Evolutionary conservation across 352 stramenopile species (phyloP), one percentile per base, ranked within the genome.

Genomic region (Plasmopara viticola): DNA sequence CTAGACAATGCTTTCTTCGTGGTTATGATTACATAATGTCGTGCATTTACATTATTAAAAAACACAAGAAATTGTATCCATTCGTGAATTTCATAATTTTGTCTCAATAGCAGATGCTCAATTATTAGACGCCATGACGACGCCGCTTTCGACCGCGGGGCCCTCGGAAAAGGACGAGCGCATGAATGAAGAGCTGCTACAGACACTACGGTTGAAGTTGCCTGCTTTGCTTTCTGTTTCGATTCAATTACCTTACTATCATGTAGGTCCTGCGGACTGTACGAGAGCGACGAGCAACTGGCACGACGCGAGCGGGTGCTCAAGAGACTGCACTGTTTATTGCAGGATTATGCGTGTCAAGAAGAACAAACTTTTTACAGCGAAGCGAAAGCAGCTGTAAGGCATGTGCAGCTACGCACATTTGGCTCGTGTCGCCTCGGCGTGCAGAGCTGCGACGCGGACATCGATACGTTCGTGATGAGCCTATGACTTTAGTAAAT

Each of bases 381-480:
- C 35, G 75, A 93, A 50, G 37, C 57, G 0, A 62, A 86, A 7
- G 67, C 72, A 2, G 46, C 60, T 6, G 41, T 38, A 15, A 80
- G 62, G 54, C 53, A 60, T 33, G 17, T 92, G 46, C 67, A 90
- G 48, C 56, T 98, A 9, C 74, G 84, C 34, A 95, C 87, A 4
- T 98, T 98, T 71, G 95, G 95, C 37, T 98, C 90, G 0, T 95
- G 86, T 43, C 70, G 83, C 6, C 76, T 97, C 4, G 78, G 79
- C 17, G 86, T 95, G 3, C 86, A 97, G 56, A 89, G 76, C 30
- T 74, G 68, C 14, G 85, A 95, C 12, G 82, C 84, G 1, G 84
- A 95, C 52, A 95, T 95, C 44, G 84, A 95, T 57, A 82, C 76
- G 82, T 92, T 64, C 43, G 43, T 38, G 20, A 25, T 25, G 14